phyloP scores from a whole-genome alignment of 306 rosid species.

The Castanopsis chinensis region DNA sequence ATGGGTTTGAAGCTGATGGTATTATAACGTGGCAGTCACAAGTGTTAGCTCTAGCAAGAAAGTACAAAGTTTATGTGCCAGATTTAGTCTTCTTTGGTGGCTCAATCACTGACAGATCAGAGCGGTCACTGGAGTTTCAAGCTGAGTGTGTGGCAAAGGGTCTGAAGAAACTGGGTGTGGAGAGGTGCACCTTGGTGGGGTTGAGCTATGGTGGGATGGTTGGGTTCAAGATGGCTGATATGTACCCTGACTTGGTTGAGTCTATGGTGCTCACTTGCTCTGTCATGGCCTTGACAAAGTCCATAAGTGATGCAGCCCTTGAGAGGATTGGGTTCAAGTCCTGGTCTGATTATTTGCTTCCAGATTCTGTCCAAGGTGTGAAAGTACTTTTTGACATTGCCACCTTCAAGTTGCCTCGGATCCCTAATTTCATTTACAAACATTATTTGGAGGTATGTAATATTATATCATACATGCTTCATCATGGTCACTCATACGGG shows the following conservation, averaged over 20 bases:
- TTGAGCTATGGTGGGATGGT: constrained; percentile 49
- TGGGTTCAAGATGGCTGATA: constrained; percentile 40
- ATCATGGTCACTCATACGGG: too few relatives aligned
- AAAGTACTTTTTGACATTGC: constrained; percentile 5
- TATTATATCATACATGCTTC: too few relatives aligned
- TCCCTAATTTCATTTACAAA: constrained; percentile 30
- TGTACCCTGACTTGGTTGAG: constrained; percentile 36
- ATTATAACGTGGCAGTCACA: constrained; percentile 46
- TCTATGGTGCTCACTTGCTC: constrained; percentile 35
- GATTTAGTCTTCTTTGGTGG: constrained; percentile 42
- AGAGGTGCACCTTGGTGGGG: constrained; percentile 38
- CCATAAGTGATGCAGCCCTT: constrained; percentile 15
- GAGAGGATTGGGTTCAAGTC: constrained; percentile 23
- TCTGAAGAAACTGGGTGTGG: constrained; percentile 36
- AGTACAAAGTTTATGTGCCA: constrained; percentile 38
- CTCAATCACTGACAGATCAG: constrained; percentile 32
- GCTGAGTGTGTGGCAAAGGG: constrained; percentile 46
- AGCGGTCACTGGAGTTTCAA: constrained; percentile 40
- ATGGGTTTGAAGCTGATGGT: constrained; percentile 35
- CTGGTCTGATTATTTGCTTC: constrained; percentile 39
- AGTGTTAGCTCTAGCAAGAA: constrained; percentile 26
- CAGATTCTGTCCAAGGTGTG: constrained; percentile 26
- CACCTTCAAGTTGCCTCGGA: constrained; percentile 18
- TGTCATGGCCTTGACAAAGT: constrained; percentile 31
- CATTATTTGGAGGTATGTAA: constrained; percentile 29